Percentiles rank a stretch among this genome's conserved stretches.
phyloP scores from a whole-genome alignment of 2,329 filamentous ascomycete genomes.

The Alternaria arbusti region DNA sequence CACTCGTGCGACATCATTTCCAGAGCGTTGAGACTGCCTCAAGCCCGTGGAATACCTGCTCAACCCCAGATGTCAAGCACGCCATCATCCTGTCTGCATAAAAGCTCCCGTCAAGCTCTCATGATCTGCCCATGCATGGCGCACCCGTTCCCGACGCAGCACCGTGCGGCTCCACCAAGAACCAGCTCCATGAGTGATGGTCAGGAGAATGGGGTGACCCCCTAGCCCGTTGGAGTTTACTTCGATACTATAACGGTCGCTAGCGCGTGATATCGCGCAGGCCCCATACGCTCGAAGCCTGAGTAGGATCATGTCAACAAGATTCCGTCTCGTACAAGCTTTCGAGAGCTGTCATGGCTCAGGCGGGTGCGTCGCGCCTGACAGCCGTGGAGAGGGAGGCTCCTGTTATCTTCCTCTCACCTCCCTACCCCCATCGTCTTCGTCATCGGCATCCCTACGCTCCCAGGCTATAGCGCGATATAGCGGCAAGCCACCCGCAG shows the following conservation, averaged over 20 bases:
- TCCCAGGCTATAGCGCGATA: constrained; percentile 7
- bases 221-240: constrained; percentile 13
- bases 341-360: constrained; percentile 4
- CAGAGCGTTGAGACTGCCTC: not conserved
- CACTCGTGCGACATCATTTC: not conserved
- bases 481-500: constrained; percentile 13
- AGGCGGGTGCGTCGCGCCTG: not conserved
- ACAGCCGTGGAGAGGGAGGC: not conserved
- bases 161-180: constrained; percentile 14
- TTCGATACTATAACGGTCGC: constrained; percentile 13
- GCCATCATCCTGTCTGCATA: constrained; percentile 3
- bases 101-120: not conserved
- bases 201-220: not conserved
- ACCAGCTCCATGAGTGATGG: constrained; percentile 3
- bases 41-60: not conserved
- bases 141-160: constrained; percentile 16
- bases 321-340: constrained; percentile 6
- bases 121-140: constrained; percentile 5
- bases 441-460: not conserved
- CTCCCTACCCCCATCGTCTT: not conserved
- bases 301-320: constrained; percentile 4
- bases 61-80: not conserved
- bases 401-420: constrained; percentile 5
- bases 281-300: constrained; percentile 22
- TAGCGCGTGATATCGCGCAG: constrained; percentile 29